Percentiles rank a stretch among this genome's conserved stretches.
Conservation (phyloP, 441 rosid genomes). For the Populus hybrid region DNA sequence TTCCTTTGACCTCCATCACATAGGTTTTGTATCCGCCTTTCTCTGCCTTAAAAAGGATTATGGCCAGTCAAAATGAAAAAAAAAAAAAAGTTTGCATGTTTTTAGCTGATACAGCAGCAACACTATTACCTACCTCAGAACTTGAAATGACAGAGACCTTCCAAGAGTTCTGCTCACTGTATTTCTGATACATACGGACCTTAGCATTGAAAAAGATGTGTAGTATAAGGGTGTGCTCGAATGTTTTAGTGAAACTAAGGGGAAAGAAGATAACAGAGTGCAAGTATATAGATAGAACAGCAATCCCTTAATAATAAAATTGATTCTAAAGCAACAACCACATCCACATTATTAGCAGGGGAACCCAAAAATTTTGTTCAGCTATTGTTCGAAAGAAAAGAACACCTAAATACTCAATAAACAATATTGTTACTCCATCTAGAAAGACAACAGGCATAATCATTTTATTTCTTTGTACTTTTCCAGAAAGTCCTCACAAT, state of each 20-base stretch:
- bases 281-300: background rate
- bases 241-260: background rate
- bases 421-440: background rate
- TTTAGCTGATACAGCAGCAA: slow-evolving; percentile 9
- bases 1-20: slow-evolving; percentile 92
- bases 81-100: slow-evolving; percentile 2
- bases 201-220: slow-evolving; percentile 27
- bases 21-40: slow-evolving; percentile 91
- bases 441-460: background rate
- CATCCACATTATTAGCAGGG: background rate
- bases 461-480: background rate
- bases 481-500: background rate
- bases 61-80: slow-evolving; percentile 12
- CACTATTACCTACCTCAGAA: slow-evolving; percentile 57
- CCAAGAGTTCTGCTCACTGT: slow-evolving; percentile 82
- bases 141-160: slow-evolving; percentile 58
- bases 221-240: slow-evolving; percentile 21
- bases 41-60: slow-evolving; percentile 59
- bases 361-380: background rate
- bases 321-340: background rate
- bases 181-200: slow-evolving; percentile 90
- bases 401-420: background rate
- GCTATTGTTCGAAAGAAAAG: background rate
- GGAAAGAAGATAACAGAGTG: background rate
- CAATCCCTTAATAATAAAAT: background rate